These are phyloP conservation scores for Aspergillus sp. DNA, from an alignment of 2,329 filamentous ascomycete genomes.

Conservation along the genomic window DNA sequence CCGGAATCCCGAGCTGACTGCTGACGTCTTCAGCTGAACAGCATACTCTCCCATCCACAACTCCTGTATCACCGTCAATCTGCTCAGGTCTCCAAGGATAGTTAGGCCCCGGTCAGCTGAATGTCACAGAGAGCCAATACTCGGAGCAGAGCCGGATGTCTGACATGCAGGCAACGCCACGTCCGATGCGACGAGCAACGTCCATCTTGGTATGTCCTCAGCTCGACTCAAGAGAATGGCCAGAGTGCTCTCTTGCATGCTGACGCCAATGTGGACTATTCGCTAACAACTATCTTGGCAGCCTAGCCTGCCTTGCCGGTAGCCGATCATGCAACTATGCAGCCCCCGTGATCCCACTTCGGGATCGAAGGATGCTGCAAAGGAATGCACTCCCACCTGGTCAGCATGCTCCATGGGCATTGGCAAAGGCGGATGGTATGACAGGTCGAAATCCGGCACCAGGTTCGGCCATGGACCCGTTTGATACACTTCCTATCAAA, in stretches of 20 bases:
- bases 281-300: background rate
- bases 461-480: background rate
- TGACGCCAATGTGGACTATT: background rate
- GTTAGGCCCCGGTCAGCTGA: background rate
- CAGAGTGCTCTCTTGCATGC: no score
- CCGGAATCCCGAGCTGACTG: background rate
- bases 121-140: background rate
- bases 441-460: background rate
- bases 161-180: background rate
- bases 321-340: background rate
- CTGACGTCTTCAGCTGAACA: no score
- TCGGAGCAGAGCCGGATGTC: background rate
- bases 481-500: conserved; percentile 1
- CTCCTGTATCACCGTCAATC: background rate
- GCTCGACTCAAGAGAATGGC: no score
- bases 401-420: background rate
- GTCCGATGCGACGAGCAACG: background rate
- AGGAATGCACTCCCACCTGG: background rate
- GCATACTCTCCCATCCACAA: background rate
- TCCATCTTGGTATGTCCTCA: background rate
- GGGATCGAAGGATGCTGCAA: background rate
- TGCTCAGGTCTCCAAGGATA: background rate
- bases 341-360: background rate
- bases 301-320: background rate
- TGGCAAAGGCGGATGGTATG: background rate